Evolutionary conservation across 2,329 filamentous ascomycete species (phyloP), one percentile per base, ranked within the genome.

Genomic region (Coniochaeta hoffmannii): DNA sequence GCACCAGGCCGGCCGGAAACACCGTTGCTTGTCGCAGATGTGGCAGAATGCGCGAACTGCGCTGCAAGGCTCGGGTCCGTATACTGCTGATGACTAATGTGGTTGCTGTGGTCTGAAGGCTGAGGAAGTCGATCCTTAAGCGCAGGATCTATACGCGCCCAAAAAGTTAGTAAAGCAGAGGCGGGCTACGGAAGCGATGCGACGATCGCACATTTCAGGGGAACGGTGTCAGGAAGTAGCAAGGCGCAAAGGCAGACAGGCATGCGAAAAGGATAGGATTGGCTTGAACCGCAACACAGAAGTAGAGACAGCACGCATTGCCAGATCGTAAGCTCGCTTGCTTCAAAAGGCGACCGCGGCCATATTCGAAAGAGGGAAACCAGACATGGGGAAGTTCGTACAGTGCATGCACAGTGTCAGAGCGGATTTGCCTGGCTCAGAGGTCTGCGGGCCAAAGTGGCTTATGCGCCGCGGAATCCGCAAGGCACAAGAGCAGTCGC

Each of bases 1-100:
- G 60, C 11, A 38, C 57, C 55, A 15, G 61, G 57, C 14, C 22
- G 41, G 41, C 17, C n/a, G 17, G 49, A 22, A 22, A 51, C 49
- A 8, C 49, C 49, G 49, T 51, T 51, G 49, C 28, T 34, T 31
- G 9, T 34, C 49, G 49, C 2, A 8, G 36, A 7, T 7, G 30
- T 12, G 22, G 41, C 11, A 22, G 41, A 46, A 28, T 46, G 19
- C 26, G 55, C 52, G 44, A 54, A 53, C 34, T 56, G 55, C 35
- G 53, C 32, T 15, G 51, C 50, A 24, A 46, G 22, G 52, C 26
- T 54, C 52, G 36, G 35, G 49, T 57, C 55, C 30, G 55, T 35
- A 38, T 57, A 30, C 15, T 26, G 35, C 15, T 31, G 49, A 51
- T 51, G 49, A 51, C 49, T 51, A 51, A 51, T 31, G 15, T 51